phyloP scores from a whole-genome alignment of 225 moss, liverwort and hornwort species.

The Neckera pumila region DNA sequence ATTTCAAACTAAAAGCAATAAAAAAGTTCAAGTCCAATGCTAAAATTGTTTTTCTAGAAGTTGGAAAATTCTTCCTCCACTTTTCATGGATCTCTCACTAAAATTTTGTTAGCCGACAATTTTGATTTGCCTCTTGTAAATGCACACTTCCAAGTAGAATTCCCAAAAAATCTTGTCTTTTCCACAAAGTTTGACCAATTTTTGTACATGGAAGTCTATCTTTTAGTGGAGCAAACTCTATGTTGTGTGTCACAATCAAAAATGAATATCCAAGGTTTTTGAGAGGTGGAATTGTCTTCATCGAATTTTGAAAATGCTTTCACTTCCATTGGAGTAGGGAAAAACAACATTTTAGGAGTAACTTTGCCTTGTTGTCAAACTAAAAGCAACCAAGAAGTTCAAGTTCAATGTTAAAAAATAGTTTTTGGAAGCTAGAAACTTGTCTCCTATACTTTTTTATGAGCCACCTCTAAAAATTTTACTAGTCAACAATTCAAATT shows the following conservation, averaged over 20 bases:
- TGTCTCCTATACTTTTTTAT: neutral
- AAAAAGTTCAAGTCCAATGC: neutral
- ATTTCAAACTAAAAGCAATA: neutral
- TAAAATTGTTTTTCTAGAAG: neutral
- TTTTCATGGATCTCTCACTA: rapidly evolving
- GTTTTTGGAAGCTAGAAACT: neutral
- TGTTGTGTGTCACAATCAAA: neutral
- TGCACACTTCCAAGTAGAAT: neutral
- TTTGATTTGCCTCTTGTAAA: neutral
- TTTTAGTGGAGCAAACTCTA: neutral
- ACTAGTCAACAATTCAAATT: neutral
- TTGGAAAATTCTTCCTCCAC: rapidly evolving
- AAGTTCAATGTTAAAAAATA: neutral
- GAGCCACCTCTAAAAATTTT: neutral
- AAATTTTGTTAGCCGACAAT: neutral
- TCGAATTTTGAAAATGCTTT: neutral
- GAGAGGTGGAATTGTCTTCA: neutral
- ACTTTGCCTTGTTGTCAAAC: neutral
- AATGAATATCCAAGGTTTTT: neutral
- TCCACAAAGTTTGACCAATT: neutral
- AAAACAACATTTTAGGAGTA: neutral
- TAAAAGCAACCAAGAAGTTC: neutral
- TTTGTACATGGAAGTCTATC: rapidly evolving
- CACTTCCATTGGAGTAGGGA: neutral
- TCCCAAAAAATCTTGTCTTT: neutral